A percentile compares a stretch with the other conserved stretches of the same genome.
phyloP scores from a whole-genome alignment of 495 filamentous ascomycete genomes.

The Xylaria sp. region DNA sequence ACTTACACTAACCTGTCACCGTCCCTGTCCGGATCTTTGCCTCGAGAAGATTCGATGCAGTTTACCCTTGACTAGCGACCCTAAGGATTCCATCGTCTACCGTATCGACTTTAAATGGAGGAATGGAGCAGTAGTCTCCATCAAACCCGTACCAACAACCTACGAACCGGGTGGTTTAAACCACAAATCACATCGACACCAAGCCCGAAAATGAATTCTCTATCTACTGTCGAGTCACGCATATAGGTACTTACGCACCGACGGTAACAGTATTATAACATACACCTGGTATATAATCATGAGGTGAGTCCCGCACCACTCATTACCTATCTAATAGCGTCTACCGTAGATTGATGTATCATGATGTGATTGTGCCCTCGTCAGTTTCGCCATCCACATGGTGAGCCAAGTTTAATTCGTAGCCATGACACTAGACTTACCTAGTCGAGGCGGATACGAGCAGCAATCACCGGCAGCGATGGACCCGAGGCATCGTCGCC shows the following conservation, averaged over 20 bases:
- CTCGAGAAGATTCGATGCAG: constrained; percentile 18
- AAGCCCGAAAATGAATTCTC: not conserved
- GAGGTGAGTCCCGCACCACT: not conserved
- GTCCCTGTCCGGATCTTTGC: not conserved
- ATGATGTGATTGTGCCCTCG: not conserved
- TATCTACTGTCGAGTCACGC: not conserved
- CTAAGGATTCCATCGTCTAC: too few relatives aligned
- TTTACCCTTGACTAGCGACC: not conserved
- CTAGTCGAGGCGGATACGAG: not conserved
- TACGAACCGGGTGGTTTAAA: not conserved
- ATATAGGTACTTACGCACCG: too few relatives aligned
- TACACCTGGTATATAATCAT: not conserved
- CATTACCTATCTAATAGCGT: not conserved
- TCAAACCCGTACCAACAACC: too few relatives aligned
- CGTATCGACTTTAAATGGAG: too few relatives aligned
- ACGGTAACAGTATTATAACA: not conserved
- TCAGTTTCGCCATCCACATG: not conserved
- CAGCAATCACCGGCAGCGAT: not conserved
- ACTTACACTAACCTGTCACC: too few relatives aligned
- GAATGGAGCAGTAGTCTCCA: not conserved
- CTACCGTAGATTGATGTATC: not conserved
- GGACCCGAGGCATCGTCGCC: not conserved
- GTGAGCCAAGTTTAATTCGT: not conserved
- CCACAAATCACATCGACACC: not conserved
- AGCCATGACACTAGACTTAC: not conserved